A percentile compares a stretch with the other conserved stretches of the same genome.
Conservation (phyloP, 2,329 filamentous ascomycete genomes). For the Gremmenia infestans region DNA sequence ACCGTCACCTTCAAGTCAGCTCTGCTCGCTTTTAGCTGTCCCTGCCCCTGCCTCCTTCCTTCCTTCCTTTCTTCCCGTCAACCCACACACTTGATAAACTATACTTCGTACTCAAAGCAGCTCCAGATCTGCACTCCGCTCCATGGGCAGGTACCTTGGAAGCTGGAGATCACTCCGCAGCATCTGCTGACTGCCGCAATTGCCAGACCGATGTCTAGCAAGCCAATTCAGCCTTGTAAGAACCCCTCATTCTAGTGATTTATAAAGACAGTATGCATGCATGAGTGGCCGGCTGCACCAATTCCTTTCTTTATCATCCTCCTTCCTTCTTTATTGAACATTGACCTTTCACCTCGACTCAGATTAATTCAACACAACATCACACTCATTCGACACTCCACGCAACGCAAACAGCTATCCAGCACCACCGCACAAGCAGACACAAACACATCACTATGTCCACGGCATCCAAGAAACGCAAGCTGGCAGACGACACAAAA, state of each 20-base stretch:
- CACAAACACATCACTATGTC: slow-evolving; percentile 9
- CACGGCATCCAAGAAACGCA: slow-evolving; percentile 25
- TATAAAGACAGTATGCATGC: background rate
- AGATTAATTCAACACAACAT: background rate
- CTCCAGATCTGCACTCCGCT: background rate
- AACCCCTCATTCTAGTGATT: background rate
- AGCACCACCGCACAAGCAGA: background rate
- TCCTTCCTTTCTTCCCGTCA: no score
- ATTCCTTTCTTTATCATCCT: background rate
- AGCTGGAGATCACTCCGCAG: background rate
- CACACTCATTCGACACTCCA: background rate
- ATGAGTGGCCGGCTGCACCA: background rate
- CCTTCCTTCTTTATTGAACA: background rate
- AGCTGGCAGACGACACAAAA: slow-evolving; percentile 35
- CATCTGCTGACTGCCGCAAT: slow-evolving; percentile 2
- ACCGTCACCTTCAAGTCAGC: no score
- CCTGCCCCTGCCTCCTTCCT: no score
- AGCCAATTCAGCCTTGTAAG: slow-evolving; percentile 4
- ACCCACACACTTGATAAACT: background rate
- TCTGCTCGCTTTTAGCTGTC: no score
- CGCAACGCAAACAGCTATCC: background rate
- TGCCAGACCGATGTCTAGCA: slow-evolving; percentile 1
- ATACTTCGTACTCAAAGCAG: background rate
- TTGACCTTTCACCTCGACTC: background rate
- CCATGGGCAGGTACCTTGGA: slow-evolving; percentile 1